A percentile compares a stretch with the other conserved stretches of the same genome.
phyloP scores from a whole-genome alignment of 768 basidiomycete species.

The Rhodotorula taiwanensis region DNA sequence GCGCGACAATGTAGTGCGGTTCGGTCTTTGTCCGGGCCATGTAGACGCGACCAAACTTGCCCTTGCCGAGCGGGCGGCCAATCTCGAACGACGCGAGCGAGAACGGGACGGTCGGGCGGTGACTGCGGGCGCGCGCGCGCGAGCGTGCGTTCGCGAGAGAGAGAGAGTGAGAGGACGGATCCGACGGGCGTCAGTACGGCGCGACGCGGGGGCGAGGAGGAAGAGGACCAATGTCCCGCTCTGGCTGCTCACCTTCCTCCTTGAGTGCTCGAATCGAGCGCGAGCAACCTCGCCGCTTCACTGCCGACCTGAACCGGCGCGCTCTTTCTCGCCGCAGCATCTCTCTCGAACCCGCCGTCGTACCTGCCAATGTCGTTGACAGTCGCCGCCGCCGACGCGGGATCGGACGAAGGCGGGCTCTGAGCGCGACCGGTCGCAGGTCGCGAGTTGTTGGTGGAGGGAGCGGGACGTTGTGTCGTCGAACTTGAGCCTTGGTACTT shows the following conservation, averaged over 20 bases:
- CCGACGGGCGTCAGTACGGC: no score
- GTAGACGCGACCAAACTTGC: slow-evolving; percentile 97
- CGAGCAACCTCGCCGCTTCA: slow-evolving; percentile 68
- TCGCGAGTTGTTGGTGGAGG: no score
- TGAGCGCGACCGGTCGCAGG: no score
- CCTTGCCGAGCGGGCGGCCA: slow-evolving; percentile 93
- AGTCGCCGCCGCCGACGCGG: background rate
- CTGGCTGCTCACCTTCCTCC: slow-evolving; percentile 12
- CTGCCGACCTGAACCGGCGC: slow-evolving; percentile 44
- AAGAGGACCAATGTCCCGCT: no score
- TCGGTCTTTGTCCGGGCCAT: slow-evolving; percentile 88
- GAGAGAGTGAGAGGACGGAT: no score
- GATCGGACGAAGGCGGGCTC: background rate
- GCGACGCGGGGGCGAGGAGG: no score
- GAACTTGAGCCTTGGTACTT: slow-evolving; percentile 18
- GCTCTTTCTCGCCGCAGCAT: slow-evolving; percentile 56
- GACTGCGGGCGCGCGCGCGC: background rate
- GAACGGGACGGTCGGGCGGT: slow-evolving; percentile 40
- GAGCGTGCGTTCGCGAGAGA: no score
- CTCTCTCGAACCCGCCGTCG: slow-evolving; percentile 87
- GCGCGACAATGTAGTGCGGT: slow-evolving; percentile 86
- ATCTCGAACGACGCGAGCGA: slow-evolving; percentile 81
- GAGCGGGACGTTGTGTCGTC: no score
- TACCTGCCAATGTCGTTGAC: slow-evolving; percentile 63
- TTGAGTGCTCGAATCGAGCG: slow-evolving; percentile 65